phyloP scores from a whole-genome alignment of 108 stramenopile species.

The Nitzschia sp. region DNA sequence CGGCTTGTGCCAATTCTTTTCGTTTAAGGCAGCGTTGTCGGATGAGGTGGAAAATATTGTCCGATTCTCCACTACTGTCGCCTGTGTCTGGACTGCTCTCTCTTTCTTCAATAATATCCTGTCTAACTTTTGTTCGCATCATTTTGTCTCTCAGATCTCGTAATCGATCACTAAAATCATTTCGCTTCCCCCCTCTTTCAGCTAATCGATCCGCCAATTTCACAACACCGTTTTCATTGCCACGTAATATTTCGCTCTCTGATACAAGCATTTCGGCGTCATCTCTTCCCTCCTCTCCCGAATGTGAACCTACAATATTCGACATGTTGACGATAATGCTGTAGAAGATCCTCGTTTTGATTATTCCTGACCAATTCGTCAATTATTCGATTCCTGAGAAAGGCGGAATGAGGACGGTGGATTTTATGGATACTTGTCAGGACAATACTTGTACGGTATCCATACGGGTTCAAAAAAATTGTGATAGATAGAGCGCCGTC shows the following conservation, averaged over 20 bases:
- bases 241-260: not conserved
- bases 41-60: not conserved
- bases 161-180: conserved; percentile 5
- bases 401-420: not conserved
- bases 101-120: not conserved
- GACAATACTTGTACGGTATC: too few species aligned
- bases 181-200: not conserved
- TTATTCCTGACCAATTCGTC: not conserved
- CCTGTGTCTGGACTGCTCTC: not conserved
- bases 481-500: not conserved
- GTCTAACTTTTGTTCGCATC: not conserved
- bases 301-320: too few species aligned
- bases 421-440: too few species aligned
- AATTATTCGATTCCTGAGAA: not conserved
- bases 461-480: too few species aligned
- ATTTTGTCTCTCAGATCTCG: not conserved
- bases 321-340: not conserved
- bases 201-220: not conserved
- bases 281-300: not conserved
- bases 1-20: not conserved
- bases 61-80: not conserved
- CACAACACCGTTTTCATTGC: not conserved
- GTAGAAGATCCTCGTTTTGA: not conserved
- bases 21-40: not conserved
- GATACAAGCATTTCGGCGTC: not conserved